Evolutionary conservation across 2,329 filamentous ascomycete genomes (phyloP).

Genomic region (Talaromyces pinophilus): DNA sequence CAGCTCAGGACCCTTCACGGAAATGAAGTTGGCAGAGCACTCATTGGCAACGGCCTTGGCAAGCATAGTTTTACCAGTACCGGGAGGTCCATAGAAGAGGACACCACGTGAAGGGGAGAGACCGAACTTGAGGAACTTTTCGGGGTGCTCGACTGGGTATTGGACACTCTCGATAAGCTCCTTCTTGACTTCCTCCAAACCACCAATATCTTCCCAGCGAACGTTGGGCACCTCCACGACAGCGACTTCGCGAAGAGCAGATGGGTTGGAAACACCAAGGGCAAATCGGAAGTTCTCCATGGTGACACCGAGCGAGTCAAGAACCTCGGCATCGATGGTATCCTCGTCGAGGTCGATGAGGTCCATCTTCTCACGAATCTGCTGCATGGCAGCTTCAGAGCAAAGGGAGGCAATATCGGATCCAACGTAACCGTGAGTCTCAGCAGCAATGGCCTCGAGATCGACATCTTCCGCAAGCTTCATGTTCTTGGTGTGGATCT

Average conservation of each 20-base stretch:
- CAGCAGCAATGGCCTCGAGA: constrained; percentile 90
- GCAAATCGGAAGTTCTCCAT: constrained; percentile 99
- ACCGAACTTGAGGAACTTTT: constrained; percentile 99
- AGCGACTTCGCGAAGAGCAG: constrained; percentile 95
- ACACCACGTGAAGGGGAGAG: constrained; percentile 97
- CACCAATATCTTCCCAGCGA: constrained; percentile 99
- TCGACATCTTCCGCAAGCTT: constrained; percentile 97
- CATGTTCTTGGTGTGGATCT: constrained; percentile 99
- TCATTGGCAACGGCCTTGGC: constrained; percentile 99
- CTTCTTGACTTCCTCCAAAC: constrained; percentile 96
- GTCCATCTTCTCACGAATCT: constrained; percentile 99
- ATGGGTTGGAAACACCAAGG: constrained; percentile 96
- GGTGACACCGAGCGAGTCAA: constrained; percentile 96
- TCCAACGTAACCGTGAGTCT: constrained; percentile 98
- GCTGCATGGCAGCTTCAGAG: constrained; percentile 99
- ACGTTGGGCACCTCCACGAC: constrained; percentile 99
- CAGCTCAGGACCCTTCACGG: constrained; percentile 96
- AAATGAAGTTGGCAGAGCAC: constrained; percentile 99
- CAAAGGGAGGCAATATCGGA: constrained; percentile 97
- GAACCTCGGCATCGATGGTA: constrained; percentile 96
- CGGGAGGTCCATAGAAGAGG: constrained; percentile 95
- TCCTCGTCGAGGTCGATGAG: constrained; percentile 98
- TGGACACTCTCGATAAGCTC: constrained; percentile 98
- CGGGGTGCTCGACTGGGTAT: constrained; percentile 98
- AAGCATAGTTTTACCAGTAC: constrained; percentile 99